Evolutionary conservation across 2,329 filamentous ascomycete species (phyloP), one percentile per base, ranked within the genome.

Genomic region (Aspergillus alliaceus): DNA sequence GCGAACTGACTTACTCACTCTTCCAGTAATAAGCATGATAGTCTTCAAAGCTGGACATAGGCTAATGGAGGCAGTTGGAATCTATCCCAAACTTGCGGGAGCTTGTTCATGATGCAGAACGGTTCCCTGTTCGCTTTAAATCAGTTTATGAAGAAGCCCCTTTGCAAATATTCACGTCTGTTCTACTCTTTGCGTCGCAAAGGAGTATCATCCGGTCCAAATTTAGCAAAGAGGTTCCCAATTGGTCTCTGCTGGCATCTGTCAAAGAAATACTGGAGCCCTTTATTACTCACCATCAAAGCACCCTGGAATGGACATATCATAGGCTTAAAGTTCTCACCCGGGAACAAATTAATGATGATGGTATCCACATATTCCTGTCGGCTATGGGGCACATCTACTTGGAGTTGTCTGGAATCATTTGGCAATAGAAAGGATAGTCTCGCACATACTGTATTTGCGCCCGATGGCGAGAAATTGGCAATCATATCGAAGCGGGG

Each of bases 131-230:
- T 15, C 18, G 8, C 14, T 49, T 40, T 24, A 35, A 12, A 24
- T 31, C 52, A 25, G 12, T 20, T 8, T 37, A 39, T 22, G 52
- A 54, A 22, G 9, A 40, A 31, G n/a, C 32, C 4, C 52, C 52
- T 20, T 18, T 54, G n/a, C 52, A 54, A 8, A 12, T 54, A 2
- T 54, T 49, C 5, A n/a, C 2, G 18, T 54, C 52, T n/a, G 25
- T 32, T 22, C 22, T 54, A 6, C 20, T 40, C 11, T 54, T 39
- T 31, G 29, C 22, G 11, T 32, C 52, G 2, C 22, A 20, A 15
- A 25, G 22, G 8, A 49, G 42, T 18, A 9, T 49, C 25, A 25
- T 49, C 20, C 52, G 52, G n/a, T 14, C 14, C 2, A n/a, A 40
- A 5, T 54, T 48, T 5, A 2, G 6, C n/a, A 3, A 22, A 14